Base-by-base conservation (phyloP, 73 alveolate species). In the Tetrahymena malaccensis region DNA sequence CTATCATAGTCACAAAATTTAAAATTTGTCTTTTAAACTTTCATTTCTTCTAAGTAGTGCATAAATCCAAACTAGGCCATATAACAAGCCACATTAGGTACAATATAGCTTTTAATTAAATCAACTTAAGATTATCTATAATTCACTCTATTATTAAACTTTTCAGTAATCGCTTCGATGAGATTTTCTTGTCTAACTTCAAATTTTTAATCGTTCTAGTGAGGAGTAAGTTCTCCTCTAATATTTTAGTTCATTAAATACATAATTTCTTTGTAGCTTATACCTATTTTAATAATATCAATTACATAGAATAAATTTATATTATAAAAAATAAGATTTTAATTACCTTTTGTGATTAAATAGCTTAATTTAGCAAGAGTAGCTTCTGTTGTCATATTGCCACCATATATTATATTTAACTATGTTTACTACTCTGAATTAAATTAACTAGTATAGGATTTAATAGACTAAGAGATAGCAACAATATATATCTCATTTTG, bases 1-100 rank as follows among this genome's bases (percentile, higher is more conserved):
- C 94, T 83, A 93, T 95, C 97, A 38, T 43, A 95, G 89, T 95
- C 97, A 33, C 95, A 94, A 50, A 95, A 85, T 35, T 95, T 95
- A 34, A 95, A 57, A 40, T 95, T 57, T 8, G 95, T 94, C 34
- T 95, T 93, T 55, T 85, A 25, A 34, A 35, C 55, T 37, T 93
- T 95, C 33, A 95, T 34, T 43, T 95, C 97, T 34, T 95, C 94
- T 10, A 95, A n/a, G 34, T 85, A 93, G 35, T 85, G 93, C 58
- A 95, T 33, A 22, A 85, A 35, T 9, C 97, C 97, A 34, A 94
- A 85, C 34, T 89, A 85, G 6, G 97, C 97, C 85, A 95, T 38
- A 93, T 70, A 95, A 43, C 97, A 95, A 43, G 95, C 97, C 8
- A 95, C 83, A 95, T 95, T 95, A 0, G 97, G 97, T 31, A 95